Percentiles rank a stretch among this genome's conserved stretches.
Conservation (phyloP, 805 yeast species). For the Priceomyces haplophilus region DNA sequence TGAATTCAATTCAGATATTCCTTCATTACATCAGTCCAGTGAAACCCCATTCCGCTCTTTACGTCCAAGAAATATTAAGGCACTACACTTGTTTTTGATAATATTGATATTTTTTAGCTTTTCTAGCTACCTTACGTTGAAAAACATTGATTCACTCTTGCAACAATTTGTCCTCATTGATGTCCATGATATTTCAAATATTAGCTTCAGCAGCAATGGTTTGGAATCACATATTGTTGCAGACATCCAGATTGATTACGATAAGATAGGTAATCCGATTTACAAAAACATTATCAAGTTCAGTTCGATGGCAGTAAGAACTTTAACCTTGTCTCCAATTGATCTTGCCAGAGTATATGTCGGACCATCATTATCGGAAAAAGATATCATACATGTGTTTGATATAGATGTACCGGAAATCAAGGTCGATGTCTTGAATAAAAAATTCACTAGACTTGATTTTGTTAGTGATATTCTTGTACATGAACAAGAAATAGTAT, state of each 20-base stretch:
- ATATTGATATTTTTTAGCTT: conserved; percentile 1
- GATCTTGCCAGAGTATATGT: conserved; percentile 19
- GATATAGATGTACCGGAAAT: conserved; percentile 27
- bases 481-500: conserved; percentile 10
- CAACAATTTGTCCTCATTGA: conserved; percentile 20
- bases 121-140: conserved; percentile 10
- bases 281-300: conserved; percentile 19
- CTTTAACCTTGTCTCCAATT: conserved; percentile 19
- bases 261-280: conserved; percentile 18
- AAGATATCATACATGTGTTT: conserved; percentile 18
- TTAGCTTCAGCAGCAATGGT: conserved; percentile 24
- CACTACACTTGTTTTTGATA: conserved; percentile 9
- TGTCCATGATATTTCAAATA: conserved; percentile 22
- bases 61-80: neutral
- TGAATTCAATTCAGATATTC: neutral
- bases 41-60: neutral
- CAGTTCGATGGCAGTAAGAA: conserved; percentile 22
- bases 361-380: conserved; percentile 10
- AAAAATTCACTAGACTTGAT: conserved; percentile 20
- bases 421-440: conserved; percentile 17
- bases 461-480: conserved; percentile 17
- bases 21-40: neutral
- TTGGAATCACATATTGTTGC: conserved; percentile 27
- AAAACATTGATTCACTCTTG: conserved; percentile 13
- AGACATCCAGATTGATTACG: conserved; percentile 25